These are phyloP conservation scores for Daldinia childiae DNA, from an alignment of 495 filamentous ascomycete species.

Conservation along the genomic window DNA sequence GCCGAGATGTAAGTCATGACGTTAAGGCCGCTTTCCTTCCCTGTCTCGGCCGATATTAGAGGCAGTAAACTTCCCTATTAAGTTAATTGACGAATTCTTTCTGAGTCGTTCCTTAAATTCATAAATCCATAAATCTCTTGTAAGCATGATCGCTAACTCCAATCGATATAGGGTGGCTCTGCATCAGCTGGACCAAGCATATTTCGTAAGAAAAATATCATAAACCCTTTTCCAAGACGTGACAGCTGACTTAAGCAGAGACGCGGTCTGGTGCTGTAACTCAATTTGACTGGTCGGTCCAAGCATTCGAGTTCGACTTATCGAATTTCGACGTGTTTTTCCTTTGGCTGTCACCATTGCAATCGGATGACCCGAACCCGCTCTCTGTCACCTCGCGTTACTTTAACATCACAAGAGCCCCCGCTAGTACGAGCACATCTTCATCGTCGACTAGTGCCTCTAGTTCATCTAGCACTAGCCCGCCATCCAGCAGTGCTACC, in stretches of 20 bases:
- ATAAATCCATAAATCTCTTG: neutral
- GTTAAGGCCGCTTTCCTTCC: neutral
- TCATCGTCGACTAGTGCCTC: constrained; percentile 6
- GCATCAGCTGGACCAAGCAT: constrained; percentile 34
- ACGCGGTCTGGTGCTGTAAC: constrained; percentile 19
- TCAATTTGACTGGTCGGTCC: constrained; percentile 49
- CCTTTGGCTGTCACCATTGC: constrained; percentile 37
- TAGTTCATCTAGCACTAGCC: neutral
- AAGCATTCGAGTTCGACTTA: constrained; percentile 43
- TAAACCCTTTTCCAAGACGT: neutral
- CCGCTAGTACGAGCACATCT: constrained; percentile 1
- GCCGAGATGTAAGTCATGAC: neutral
- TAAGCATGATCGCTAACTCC: neutral
- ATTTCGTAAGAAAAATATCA: constrained; percentile 19
- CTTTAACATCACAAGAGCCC: constrained; percentile 45
- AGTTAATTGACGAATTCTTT: neutral
- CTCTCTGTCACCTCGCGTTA: constrained; percentile 40
- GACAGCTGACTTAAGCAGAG: constrained; percentile 2
- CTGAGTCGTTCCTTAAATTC: neutral
- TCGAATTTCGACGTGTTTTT: constrained; percentile 45
- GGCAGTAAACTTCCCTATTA: neutral
- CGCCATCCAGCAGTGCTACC: neutral
- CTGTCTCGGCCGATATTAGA: neutral
- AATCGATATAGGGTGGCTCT: neutral
- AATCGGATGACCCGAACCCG: constrained; percentile 5